Evolutionary conservation across 1,284 basidiomycete genomes (phyloP).

Genomic region (Leccinum solheimii): DNA sequence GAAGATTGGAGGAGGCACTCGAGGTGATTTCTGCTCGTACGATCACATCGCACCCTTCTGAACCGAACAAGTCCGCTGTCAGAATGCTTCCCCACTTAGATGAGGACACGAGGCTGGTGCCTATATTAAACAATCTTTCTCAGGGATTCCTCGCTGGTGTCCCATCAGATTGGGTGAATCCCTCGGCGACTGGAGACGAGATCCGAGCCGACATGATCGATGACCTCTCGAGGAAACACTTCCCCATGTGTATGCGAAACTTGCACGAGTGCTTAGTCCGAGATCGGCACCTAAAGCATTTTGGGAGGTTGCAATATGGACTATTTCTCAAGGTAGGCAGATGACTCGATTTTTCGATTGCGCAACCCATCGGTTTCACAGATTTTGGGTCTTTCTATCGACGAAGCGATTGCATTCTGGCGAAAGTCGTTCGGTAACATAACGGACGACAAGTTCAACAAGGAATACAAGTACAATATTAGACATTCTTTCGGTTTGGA

Average conservation of each 20-base stretch:
- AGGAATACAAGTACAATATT: slow-evolving; percentile 98
- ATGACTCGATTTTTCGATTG: not conserved
- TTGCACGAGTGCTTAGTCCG: slow-evolving; percentile 79
- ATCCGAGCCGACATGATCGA: slow-evolving; percentile 96
- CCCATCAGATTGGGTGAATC: slow-evolving; percentile 73
- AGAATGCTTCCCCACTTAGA: slow-evolving; percentile 91
- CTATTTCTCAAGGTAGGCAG: slow-evolving; percentile 87
- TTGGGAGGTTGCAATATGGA: slow-evolving; percentile 89
- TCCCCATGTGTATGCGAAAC: slow-evolving; percentile 95
- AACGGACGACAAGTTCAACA: slow-evolving; percentile 96
- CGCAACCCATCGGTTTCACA: slow-evolving; percentile 33
- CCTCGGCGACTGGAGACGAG: slow-evolving; percentile 57
- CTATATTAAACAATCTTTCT: slow-evolving; percentile 91
- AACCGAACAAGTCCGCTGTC: slow-evolving; percentile 69
- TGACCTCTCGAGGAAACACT: slow-evolving; percentile 84
- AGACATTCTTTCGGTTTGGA: slow-evolving; percentile 95
- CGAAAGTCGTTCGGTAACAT: slow-evolving; percentile 79
- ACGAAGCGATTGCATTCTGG: slow-evolving; percentile 96
- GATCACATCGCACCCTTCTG: not conserved
- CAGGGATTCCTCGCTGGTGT: slow-evolving; percentile 94
- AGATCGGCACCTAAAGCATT: slow-evolving; percentile 91
- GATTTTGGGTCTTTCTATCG: slow-evolving; percentile 92
- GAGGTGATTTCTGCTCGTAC: slow-evolving; percentile 54
- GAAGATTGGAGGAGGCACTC: slow-evolving; percentile 73
- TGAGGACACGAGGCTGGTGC: slow-evolving; percentile 90